phyloP scores from a whole-genome alignment of 176 grass and related monocot species.

The Rhipidocladum racemiflorum region DNA sequence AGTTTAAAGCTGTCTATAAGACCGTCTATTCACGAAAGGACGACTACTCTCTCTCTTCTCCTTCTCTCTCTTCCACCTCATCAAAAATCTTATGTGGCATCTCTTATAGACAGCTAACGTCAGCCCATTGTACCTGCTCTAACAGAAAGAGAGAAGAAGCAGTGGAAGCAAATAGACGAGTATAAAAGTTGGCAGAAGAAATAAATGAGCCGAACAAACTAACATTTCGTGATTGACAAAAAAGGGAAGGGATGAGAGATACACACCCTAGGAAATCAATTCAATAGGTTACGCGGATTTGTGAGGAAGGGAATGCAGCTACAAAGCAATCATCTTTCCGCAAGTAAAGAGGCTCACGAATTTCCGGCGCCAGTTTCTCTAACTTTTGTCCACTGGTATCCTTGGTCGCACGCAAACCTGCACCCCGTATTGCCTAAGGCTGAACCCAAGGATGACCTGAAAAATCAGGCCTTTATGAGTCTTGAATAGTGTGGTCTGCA shows the following conservation, averaged over 20 bases:
- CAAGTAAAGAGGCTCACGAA: slow-evolving; percentile 59
- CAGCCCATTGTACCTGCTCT: no score
- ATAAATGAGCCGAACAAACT: neutral
- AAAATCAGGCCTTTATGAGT: no score
- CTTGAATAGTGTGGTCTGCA: no score
- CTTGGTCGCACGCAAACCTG: slow-evolving; percentile 48
- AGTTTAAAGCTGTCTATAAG: no score
- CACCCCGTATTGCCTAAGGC: no score
- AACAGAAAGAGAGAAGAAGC: neutral
- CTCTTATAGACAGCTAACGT: no score
- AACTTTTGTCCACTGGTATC: slow-evolving; percentile 46
- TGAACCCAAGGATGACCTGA: no score
- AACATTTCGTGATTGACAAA: neutral
- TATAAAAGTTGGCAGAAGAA: neutral
- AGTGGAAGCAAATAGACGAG: neutral
- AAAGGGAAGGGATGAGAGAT: neutral
- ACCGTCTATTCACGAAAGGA: no score
- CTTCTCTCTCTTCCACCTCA: no score
- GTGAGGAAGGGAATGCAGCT: slow-evolving; percentile 68
- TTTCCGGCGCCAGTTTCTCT: slow-evolving; percentile 63
- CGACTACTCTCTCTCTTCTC: no score
- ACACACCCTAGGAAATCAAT: slow-evolving; percentile 78
- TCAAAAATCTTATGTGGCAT: no score
- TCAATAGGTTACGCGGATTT: slow-evolving; percentile 69
- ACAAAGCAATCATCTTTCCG: slow-evolving; percentile 59